A percentile compares a stretch with the other conserved stretches of the same genome.
phyloP scores from a whole-genome alignment of 1,284 basidiomycete genomes.

The Malassezia furfur region DNA sequence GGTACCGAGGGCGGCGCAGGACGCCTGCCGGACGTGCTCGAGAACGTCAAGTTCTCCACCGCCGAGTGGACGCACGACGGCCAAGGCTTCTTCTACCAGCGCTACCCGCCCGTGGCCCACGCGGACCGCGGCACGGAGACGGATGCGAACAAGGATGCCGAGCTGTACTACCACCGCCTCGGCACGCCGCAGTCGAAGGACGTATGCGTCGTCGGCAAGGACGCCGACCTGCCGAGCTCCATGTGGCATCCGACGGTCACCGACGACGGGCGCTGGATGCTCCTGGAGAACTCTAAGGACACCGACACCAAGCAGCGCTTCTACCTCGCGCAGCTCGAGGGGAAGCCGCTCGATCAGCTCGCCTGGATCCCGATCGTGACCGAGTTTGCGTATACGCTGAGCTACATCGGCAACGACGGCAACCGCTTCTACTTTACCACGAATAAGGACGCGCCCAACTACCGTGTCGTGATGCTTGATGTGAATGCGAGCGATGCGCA shows the following conservation, averaged over 20 bases:
- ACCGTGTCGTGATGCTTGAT: conserved; percentile 32
- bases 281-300: conserved; percentile 36
- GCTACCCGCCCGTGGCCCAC: conserved; percentile 30
- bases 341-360: conserved; percentile 20
- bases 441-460: conserved; percentile 43
- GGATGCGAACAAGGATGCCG: conserved; percentile 40
- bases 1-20: conserved; percentile 32
- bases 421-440: conserved; percentile 42
- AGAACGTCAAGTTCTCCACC: conserved; percentile 39
- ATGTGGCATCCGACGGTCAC: conserved; percentile 36
- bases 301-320: conserved; percentile 39
- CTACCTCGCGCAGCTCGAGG: conserved; percentile 29
- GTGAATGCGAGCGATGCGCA: conserved; percentile 23
- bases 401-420: conserved; percentile 37
- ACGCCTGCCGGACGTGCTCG: conserved; percentile 32
- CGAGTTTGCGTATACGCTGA: conserved; percentile 35
- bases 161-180: conserved; percentile 42
- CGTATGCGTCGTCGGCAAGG: conserved; percentile 35
- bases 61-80: conserved; percentile 41
- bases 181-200: conserved; percentile 40
- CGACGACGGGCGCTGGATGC: conserved; percentile 38
- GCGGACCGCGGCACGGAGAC: conserved; percentile 43
- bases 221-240: conserved; percentile 27
- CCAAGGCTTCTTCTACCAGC: conserved; percentile 44
- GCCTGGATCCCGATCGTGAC: conserved; percentile 37